Percentiles rank a stretch among this genome's conserved stretches.
phyloP scores from a whole-genome alignment of 2,329 filamentous ascomycete species.

The Sporothrix pseudoabietina region DNA sequence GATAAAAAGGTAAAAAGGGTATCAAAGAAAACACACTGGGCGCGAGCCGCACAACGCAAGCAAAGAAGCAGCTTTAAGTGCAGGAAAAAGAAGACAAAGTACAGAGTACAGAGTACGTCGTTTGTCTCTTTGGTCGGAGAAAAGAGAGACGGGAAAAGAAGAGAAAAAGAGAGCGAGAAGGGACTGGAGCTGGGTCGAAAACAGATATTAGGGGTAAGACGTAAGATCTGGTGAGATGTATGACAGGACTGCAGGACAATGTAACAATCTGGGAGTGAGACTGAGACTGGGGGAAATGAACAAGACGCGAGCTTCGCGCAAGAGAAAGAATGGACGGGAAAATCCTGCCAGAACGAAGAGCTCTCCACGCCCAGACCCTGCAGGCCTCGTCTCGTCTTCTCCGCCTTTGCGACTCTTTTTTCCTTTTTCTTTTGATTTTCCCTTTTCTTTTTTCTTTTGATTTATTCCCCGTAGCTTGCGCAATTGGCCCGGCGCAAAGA shows the following conservation, averaged over 20 bases:
- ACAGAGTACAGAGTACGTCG: neutral
- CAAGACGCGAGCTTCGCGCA: neutral
- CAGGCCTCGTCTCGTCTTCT: neutral
- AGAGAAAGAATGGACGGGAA: constrained; percentile 5
- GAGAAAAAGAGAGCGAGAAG: neutral
- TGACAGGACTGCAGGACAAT: neutral
- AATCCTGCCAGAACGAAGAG: constrained; percentile 16
- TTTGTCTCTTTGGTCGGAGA: neutral
- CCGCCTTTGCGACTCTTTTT: neutral
- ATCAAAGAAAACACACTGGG: constrained; percentile 23
- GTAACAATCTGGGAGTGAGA: neutral
- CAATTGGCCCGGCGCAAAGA: neutral
- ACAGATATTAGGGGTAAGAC: neutral
- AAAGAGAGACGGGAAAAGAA: neutral
- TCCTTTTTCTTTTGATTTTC: neutral
- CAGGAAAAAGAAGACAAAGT: neutral
- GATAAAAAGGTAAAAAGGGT: neutral
- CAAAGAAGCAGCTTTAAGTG: neutral
- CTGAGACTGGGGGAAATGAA: neutral
- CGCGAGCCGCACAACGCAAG: constrained; percentile 14
- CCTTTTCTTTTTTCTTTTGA: neutral
- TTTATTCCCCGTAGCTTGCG: neutral
- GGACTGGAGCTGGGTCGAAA: neutral
- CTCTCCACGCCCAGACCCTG: constrained; percentile 17
- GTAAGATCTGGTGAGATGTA: constrained; percentile 19